Evolutionary conservation across 805 yeast genomes (phyloP).

Genomic region (Priceomyces fermenticarens): DNA sequence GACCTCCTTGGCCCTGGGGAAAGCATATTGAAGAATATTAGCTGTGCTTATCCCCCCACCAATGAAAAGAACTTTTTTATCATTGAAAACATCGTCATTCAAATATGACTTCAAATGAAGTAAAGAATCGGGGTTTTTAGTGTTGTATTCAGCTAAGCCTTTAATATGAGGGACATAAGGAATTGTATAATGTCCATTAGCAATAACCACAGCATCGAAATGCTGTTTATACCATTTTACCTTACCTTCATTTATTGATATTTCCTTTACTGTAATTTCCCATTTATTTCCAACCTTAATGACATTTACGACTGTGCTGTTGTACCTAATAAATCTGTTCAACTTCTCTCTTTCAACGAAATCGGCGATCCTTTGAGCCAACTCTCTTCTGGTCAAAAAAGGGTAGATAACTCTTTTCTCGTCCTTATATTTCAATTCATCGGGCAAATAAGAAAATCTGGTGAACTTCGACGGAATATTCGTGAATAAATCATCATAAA

Average conservation of each 20-base stretch:
- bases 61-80: constrained; percentile 38
- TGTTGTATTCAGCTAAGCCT: constrained; percentile 51
- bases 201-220: constrained; percentile 62
- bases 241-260: constrained; percentile 3
- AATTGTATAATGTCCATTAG: constrained; percentile 61
- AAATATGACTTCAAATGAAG: constrained; percentile 59
- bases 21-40: constrained; percentile 42
- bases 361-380: constrained; percentile 19
- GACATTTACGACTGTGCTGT: constrained; percentile 34
- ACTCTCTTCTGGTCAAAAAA: constrained; percentile 35
- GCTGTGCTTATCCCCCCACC: constrained; percentile 43
- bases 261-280: constrained; percentile 27
- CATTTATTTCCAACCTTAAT: constrained; percentile 31
- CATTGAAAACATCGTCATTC: constrained; percentile 39
- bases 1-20: constrained; percentile 22
- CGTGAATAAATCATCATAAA: constrained; percentile 37
- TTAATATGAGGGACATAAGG: constrained; percentile 57
- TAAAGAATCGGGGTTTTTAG: constrained; percentile 43
- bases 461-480: constrained; percentile 38
- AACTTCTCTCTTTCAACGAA: constrained; percentile 28
- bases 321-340: constrained; percentile 29
- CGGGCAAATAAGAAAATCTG: constrained; percentile 33
- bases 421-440: constrained; percentile 19
- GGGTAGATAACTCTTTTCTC: constrained; percentile 28
- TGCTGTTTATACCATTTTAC: constrained; percentile 44